Percentiles rank a stretch among this genome's conserved stretches.
phyloP scores from a whole-genome alignment of 306 rosid species.

The Gillenia trifoliata region DNA sequence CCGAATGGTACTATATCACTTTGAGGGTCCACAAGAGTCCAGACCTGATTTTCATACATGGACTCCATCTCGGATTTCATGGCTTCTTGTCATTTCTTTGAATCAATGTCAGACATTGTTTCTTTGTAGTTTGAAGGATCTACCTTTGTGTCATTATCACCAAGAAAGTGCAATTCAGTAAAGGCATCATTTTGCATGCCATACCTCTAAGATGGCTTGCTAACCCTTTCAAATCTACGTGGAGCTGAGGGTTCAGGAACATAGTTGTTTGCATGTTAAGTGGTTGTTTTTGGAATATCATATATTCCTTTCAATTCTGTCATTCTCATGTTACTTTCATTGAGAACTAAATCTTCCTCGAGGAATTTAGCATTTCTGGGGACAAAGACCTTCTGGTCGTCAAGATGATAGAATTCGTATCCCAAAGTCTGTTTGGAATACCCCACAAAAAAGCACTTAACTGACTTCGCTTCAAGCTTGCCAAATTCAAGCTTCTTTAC shows the following conservation, averaged over 20 bases:
- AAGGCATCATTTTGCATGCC: not conserved
- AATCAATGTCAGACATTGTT: too few species aligned
- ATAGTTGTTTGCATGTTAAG: not conserved
- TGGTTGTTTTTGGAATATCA: not conserved
- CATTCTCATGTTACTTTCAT: rapidly evolving
- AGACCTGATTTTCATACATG: too few species aligned
- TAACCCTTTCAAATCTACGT: not conserved
- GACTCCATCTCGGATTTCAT: too few species aligned
- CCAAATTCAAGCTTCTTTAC: too few species aligned
- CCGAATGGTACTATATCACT: too few species aligned
- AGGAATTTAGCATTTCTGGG: not conserved
- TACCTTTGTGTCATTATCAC: too few species aligned
- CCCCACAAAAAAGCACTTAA: too few species aligned
- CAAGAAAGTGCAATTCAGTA: not conserved
- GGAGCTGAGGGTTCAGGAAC: not conserved
- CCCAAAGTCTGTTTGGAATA: not conserved
- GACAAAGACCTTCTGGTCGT: not conserved
- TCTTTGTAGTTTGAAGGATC: not conserved
- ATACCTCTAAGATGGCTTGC: too few species aligned
- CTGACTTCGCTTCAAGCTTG: too few species aligned
- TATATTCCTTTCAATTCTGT: not conserved
- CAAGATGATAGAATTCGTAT: not conserved
- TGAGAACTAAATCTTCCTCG: too few species aligned
- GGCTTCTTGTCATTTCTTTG: too few species aligned
- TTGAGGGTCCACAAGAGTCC: too few species aligned